Evolutionary conservation across 495 filamentous ascomycete genomes (phyloP).

Genomic region (Pyrenula aspistea): DNA sequence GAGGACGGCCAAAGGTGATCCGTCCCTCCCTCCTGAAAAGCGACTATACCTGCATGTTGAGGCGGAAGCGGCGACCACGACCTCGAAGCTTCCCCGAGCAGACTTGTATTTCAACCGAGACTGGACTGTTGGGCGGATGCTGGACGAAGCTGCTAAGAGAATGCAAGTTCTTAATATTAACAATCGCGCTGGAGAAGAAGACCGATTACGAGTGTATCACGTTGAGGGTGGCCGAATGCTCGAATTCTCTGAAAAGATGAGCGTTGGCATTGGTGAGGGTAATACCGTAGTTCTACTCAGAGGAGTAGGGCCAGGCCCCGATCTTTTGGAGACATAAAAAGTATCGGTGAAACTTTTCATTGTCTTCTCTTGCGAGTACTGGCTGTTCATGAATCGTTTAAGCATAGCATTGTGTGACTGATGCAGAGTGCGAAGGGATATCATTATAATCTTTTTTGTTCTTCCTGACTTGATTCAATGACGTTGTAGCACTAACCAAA

Average conservation of each 20-base stretch:
- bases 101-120: slow-evolving; percentile 76
- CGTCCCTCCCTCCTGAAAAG: slow-evolving; percentile 63
- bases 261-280: slow-evolving; percentile 55
- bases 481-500: too few relatives aligned
- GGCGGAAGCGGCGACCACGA: slow-evolving; percentile 65
- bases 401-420: too few relatives aligned
- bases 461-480: too few relatives aligned
- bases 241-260: slow-evolving; percentile 69
- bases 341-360: too few relatives aligned
- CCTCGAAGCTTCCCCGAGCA: slow-evolving; percentile 59
- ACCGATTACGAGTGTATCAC: slow-evolving; percentile 75
- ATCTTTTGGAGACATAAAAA: slow-evolving; percentile 26
- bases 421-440: too few relatives aligned
- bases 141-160: slow-evolving; percentile 76
- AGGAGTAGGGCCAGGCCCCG: slow-evolving; percentile 56
- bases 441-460: too few relatives aligned
- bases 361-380: neutral
- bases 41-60: slow-evolving; percentile 79
- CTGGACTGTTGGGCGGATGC: slow-evolving; percentile 77
- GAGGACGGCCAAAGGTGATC: slow-evolving; percentile 79
- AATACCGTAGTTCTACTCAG: slow-evolving; percentile 83
- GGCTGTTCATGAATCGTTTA: too few relatives aligned
- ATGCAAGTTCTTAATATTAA: slow-evolving; percentile 81
- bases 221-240: slow-evolving; percentile 79
- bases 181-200: slow-evolving; percentile 69